Base-by-base conservation (phyloP, 2,329 filamentous ascomycete genomes). In the Xylariaceae sp. region DNA sequence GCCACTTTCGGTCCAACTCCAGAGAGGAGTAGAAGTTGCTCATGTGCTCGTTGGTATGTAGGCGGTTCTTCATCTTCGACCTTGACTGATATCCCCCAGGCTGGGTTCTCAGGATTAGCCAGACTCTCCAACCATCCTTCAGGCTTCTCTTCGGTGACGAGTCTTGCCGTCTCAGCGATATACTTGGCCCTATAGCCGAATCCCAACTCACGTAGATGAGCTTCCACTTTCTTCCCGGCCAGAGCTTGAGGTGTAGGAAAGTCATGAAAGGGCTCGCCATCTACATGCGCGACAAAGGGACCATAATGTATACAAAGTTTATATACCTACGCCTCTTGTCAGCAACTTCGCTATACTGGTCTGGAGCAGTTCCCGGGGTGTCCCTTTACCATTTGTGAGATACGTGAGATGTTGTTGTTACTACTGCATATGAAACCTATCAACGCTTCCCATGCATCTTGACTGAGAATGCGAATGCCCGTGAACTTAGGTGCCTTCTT, bases 341-440 rank as follows among this genome's bases (percentile, higher is more conserved):
- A 56, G 55, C 43, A 39, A 12, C 2, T 15, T 11, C 6, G 9
- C 14, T 12, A 19, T 36, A 44, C 5, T 10, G 14, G n/a, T 5
- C 15, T 38, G 39, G 7, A 9, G 17, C 22, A 27, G 22, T 27
- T 27, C 7, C 4, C 22, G 22, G 22, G 4, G 22, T 27, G 22
- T 5, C 30, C n/a, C 14, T 22, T 35, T 62, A 87, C 90, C 94
- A 99, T 99, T 69, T 95, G 89, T 5, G 89, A 92, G 66, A 99
- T 99, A 36, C 94, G 83, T 2, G 85, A 80, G 53, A 99, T 99
- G 66, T 99, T 96, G 72, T 99, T 99, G 71, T 99, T 99, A 70
- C 90, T 96, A 70, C 91, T 96, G 76, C 94, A 99, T 56, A 99
- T 99, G 69, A 99, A 99, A 49, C 87, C 86, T 19, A 99, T 76